Evolutionary conservation across 805 yeast species (phyloP).

Genomic region (Kockiozyma suomiensis): DNA sequence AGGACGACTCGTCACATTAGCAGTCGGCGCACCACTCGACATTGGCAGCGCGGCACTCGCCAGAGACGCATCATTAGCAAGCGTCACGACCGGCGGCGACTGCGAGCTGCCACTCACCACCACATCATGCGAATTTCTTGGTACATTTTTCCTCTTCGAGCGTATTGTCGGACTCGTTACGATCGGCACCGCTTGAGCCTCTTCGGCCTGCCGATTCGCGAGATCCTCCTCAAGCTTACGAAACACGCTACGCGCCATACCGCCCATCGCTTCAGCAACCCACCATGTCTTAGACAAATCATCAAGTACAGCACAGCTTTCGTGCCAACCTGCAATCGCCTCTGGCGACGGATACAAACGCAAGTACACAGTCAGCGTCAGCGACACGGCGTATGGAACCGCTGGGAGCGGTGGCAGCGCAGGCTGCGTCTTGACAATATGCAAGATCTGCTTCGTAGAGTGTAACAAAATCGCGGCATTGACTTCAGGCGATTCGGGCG

Average conservation of each 20-base stretch:
- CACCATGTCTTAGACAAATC: constrained; percentile 41
- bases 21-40: too few relatives aligned
- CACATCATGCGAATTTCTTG: too few relatives aligned
- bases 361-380: constrained; percentile 44
- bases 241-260: constrained; percentile 42
- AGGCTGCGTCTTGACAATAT: constrained; percentile 35
- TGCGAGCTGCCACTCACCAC: too few relatives aligned
- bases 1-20: too few relatives aligned
- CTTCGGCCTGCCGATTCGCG: constrained; percentile 14
- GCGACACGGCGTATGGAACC: constrained; percentile 43
- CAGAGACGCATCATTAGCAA: neutral
- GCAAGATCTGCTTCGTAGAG: constrained; percentile 39
- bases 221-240: constrained; percentile 33
- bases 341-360: constrained; percentile 41
- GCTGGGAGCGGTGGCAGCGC: constrained; percentile 42
- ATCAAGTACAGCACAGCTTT: constrained; percentile 39
- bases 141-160: neutral
- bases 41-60: too few relatives aligned
- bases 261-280: constrained; percentile 45
- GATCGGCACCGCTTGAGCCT: neutral
- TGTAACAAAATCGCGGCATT: constrained; percentile 34
- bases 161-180: neutral
- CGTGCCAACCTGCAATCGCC: constrained; percentile 39
- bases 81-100: neutral
- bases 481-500: constrained; percentile 32